Evolutionary conservation across 148 eudicot genomes (phyloP).

Genomic region (Polygonum maritimum): DNA sequence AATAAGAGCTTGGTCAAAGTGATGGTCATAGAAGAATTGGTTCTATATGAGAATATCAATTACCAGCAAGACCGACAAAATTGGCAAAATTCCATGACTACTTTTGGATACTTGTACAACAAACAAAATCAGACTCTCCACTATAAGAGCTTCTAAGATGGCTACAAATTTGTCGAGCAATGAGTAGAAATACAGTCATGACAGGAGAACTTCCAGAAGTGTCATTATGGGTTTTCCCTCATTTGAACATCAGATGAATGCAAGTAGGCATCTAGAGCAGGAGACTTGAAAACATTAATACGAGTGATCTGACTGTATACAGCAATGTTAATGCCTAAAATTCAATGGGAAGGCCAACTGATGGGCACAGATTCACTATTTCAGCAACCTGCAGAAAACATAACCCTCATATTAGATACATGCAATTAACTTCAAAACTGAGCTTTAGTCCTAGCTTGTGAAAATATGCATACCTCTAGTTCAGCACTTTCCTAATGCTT

Average conservation of each 20-base stretch:
- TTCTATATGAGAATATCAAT: neutral
- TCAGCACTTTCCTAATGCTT: slow-evolving; percentile 1
- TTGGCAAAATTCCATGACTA: neutral
- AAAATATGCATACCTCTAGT: slow-evolving; percentile 15
- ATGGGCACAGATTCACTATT: neutral
- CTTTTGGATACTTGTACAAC: neutral
- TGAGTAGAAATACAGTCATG: neutral
- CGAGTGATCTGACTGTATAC: neutral
- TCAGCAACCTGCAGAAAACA: slow-evolving; percentile 2
- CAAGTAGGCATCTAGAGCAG: neutral
- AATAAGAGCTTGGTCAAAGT: neutral
- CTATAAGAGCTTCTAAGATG: neutral
- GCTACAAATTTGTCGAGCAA: neutral
- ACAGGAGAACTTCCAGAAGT: neutral
- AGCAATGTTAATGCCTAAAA: neutral
- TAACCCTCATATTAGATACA: neutral
- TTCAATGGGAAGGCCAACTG: neutral
- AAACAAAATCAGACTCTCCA: neutral
- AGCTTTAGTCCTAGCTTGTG: neutral
- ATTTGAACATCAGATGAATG: neutral
- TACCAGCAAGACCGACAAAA: neutral
- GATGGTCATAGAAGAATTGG: neutral
- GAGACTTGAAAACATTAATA: neutral
- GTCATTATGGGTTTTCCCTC: neutral
- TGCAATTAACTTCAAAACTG: neutral